These are phyloP conservation scores for Bonia amplexicaulis DNA, from an alignment of 176 grass and related monocot genomes.

Conservation along the genomic window DNA sequence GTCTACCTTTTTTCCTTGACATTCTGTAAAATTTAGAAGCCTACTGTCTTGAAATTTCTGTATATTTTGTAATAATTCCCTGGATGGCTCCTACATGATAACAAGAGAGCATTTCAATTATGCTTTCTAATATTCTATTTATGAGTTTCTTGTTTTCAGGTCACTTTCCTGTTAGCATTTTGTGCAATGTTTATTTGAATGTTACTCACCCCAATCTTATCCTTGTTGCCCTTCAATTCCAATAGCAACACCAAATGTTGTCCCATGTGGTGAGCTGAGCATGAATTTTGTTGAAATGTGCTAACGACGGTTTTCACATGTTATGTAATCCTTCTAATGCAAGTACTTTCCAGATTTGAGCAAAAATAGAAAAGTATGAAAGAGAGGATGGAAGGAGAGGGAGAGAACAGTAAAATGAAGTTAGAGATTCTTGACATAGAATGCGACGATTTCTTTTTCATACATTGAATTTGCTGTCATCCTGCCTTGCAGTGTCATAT, in stretches of 20 bases:
- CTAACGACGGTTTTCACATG: neutral
- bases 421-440: neutral
- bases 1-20: neutral
- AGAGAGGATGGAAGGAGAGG: neutral
- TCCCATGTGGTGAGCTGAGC: neutral
- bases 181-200: neutral
- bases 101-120: neutral
- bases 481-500: neutral
- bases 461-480: neutral
- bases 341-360: neutral
- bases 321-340: neutral
- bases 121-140: neutral
- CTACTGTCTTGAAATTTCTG: neutral
- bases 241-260: neutral
- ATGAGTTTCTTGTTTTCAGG: neutral
- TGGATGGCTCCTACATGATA: neutral
- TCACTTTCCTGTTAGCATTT: neutral
- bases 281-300: constrained; percentile 6
- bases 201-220: neutral
- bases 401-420: neutral
- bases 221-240: neutral
- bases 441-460: neutral
- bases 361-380: neutral
- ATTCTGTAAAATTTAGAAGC: neutral
- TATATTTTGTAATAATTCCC: neutral